Evolutionary conservation across 805 yeast species (phyloP), one percentile per base, ranked within the genome.

Genomic region (Candida loeiensis): DNA sequence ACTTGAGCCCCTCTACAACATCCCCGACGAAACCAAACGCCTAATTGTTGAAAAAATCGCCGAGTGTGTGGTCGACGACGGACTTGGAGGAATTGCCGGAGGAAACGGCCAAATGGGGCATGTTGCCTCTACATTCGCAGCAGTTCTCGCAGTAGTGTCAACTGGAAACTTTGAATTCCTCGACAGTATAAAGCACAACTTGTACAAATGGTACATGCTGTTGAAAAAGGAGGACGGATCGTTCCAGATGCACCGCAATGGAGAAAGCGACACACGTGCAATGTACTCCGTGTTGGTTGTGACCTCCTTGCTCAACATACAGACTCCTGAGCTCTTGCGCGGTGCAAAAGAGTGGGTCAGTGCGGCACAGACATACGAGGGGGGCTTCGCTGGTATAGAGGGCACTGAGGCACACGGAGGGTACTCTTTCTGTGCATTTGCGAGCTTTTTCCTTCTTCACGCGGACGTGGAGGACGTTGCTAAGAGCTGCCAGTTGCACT

Each of bases 371-470:
- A 85, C 91, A 0, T 90, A 75, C 56, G 99, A 95, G 63, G 99
- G 99, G 17, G 99, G 99, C 0, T 85, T 91, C 63, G 88, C 90
- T 1, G 96, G 95, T 1, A 69, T 71, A 15, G 93, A 95, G 0
- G 58, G 58, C 14, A 70, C 74, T 4, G 99, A 93, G 60, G 97
- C 98, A 0, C 99, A 93, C 57, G 99, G 97, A 2, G 99, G 99
- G 1, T 95, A 93, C 58, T 79, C 98, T 0, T 93, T 78, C 59
- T 93, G 99, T 66, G 95, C 91, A 0, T 66, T 85, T 16, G 68
- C 70, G 4, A 32, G 95, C 83, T 33, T 75, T 79, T 36, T 64
- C 78, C 43, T 74, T 71, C 45, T 69, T 71, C 18, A 26, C 25
- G 70, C 71, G 5, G 51, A 65, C 19, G 68, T 74, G 1, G 43